Percentiles rank a stretch among this genome's conserved stretches.
These are phyloP conservation scores for Anthracocystis walkeri DNA, from an alignment of 1,284 basidiomycete genomes.

Conservation along the genomic window DNA sequence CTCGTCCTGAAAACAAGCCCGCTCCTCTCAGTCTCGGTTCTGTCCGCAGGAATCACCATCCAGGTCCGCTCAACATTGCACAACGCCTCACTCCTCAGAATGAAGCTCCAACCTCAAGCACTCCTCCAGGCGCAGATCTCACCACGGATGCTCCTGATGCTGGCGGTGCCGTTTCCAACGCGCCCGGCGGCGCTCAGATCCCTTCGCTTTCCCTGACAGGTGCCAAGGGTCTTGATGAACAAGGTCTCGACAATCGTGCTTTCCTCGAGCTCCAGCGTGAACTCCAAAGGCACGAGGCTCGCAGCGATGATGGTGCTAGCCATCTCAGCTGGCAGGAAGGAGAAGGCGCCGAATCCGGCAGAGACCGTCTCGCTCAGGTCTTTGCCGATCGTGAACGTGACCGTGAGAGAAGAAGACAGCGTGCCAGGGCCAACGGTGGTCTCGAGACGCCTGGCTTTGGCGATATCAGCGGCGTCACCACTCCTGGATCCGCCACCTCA, in stretches of 20 bases:
- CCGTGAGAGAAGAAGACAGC: constrained; percentile 30
- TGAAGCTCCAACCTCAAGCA: constrained; percentile 12
- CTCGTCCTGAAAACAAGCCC: constrained; percentile 14
- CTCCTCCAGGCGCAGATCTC: not conserved
- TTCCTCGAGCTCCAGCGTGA: constrained; percentile 63
- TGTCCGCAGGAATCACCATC: constrained; percentile 57
- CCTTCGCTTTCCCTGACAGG: constrained; percentile 54
- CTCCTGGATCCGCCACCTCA: constrained; percentile 51
- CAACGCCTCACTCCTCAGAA: constrained; percentile 38
- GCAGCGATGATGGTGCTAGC: constrained; percentile 33
- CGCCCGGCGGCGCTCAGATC: constrained; percentile 13
- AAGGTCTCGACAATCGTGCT: constrained; percentile 60
- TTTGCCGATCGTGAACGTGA: constrained; percentile 46
- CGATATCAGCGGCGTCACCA: constrained; percentile 49
- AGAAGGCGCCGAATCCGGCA: constrained; percentile 13
- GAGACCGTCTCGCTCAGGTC: constrained; percentile 30
- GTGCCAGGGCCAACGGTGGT: not conserved
- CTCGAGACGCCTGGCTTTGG: constrained; percentile 21
- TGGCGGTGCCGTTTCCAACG: not conserved
- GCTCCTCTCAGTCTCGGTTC: constrained; percentile 39
- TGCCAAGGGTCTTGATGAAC: constrained; percentile 61
- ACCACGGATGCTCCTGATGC: constrained; percentile 1
- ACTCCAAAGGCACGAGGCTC: constrained; percentile 57
- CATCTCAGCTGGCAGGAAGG: constrained; percentile 35
- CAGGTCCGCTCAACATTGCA: constrained; percentile 62